Evolutionary conservation across 2,329 filamentous ascomycete genomes (phyloP), one percentile per base, ranked within the genome.

Genomic region (Diaporthe ilicicola): DNA sequence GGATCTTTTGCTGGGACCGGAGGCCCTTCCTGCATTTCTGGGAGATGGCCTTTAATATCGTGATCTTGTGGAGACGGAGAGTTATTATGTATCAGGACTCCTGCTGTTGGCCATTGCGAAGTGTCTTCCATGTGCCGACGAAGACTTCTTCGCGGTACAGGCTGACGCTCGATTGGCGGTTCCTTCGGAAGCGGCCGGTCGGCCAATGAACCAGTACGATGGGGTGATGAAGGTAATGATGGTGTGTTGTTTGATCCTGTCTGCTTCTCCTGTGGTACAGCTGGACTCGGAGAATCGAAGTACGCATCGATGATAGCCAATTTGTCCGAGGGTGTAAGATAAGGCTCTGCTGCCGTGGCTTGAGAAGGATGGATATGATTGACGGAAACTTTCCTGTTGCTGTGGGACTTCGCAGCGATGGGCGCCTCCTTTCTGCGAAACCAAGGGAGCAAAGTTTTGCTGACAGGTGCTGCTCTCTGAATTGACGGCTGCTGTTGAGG

Each of bases 101-200:
- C 70, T 70, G 72, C 70, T 62, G 72, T 73, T 10, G 72, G 72
- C 72, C 72, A 73, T 34, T 73, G 69, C 37, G 72, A 70, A 17
- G 72, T 73, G 19, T 73, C 71, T 22, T 72, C 42, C 72, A 73
- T 73, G 61, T 70, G 70, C 53, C 72, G 72, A 51, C 70, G 72
- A 64, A 22, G 50, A 37, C 70, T 73, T 37, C 72, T 73, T 34
- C 12, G 44, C 9, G 72, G 72, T 19, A 73, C 39, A 17, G 72
- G 65, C 15, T 64, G 65, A 24, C 66, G 70, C 34, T 44, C 32
- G 1, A 59, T 42, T 27, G 64, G 22, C 4, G 69, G 71, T 22
- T 61, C 12, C 19, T 61, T 55, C 2, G 42, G 71, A 9, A 59
- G 34, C 22, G 71, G 59, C 24, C 55, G 71, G 27, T 73, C 51